These are phyloP conservation scores for Xylariaceae sp. DNA, from an alignment of 2,329 filamentous ascomycete species.

Conservation along the genomic window DNA sequence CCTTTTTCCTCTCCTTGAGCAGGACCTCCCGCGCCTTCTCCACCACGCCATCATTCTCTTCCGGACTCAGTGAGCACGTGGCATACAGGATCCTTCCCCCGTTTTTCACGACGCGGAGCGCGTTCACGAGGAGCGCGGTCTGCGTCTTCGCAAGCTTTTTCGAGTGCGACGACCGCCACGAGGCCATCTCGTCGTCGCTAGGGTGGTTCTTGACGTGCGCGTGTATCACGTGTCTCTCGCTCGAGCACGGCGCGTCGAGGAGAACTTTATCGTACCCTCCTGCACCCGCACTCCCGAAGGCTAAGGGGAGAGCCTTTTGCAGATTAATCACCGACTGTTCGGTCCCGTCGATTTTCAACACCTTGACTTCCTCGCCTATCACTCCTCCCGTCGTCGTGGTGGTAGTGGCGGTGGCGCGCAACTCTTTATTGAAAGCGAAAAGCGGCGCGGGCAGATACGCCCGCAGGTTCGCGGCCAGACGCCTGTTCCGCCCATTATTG, in stretches of 20 bases:
- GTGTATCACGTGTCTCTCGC: conserved; percentile 36
- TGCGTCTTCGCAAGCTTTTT: conserved; percentile 32
- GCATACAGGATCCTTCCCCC: conserved; percentile 36
- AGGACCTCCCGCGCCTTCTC: conserved; percentile 30
- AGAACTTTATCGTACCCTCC: conserved; percentile 36
- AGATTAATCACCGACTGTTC: conserved; percentile 23
- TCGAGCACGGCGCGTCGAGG: conserved; percentile 37
- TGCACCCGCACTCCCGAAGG: no score
- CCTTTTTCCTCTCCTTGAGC: conserved; percentile 34
- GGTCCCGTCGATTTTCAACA: conserved; percentile 25
- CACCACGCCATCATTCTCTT: conserved; percentile 37
- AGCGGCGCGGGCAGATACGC: conserved; percentile 23
- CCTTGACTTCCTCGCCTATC: no score
- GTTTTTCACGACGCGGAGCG: conserved; percentile 29
- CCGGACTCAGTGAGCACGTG: conserved; percentile 35
- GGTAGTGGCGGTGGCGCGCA: no score
- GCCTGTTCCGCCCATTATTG: conserved; percentile 28
- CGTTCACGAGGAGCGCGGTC: conserved; percentile 33
- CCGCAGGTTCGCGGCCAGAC: conserved; percentile 26
- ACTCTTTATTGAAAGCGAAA: no score
- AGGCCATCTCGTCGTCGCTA: conserved; percentile 34
- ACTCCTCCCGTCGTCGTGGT: no score
- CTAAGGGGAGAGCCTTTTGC: no score
- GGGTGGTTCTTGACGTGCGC: conserved; percentile 27
- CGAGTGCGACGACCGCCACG: conserved; percentile 32